Evolutionary conservation across 2,329 filamentous ascomycete genomes (phyloP).

Genomic region (Scopulariopsis brevicaulis): DNA sequence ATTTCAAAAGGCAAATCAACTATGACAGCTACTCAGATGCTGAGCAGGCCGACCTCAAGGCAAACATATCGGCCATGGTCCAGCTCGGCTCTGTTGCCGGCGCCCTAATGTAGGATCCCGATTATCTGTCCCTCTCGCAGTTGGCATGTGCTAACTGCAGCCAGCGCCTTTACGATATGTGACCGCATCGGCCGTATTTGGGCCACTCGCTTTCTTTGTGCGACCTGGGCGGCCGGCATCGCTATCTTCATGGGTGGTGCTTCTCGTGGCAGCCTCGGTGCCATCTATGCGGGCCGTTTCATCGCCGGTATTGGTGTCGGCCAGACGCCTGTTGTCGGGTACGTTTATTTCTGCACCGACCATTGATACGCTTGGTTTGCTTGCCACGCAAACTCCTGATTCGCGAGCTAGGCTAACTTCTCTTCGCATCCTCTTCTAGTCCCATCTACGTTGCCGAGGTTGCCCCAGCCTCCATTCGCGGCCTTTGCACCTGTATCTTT

Average conservation of each 20-base stretch:
- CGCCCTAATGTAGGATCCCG: conserved; percentile 36
- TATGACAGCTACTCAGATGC: conserved; percentile 38
- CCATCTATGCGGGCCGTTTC: conserved; percentile 54
- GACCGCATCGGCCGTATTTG: conserved; percentile 52
- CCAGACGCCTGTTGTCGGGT: conserved; percentile 53
- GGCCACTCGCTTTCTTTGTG: conserved; percentile 46
- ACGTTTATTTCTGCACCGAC: conserved; percentile 4
- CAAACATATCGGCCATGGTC: conserved; percentile 72
- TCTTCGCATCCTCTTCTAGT: conserved; percentile 7
- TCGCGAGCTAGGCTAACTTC: background rate
- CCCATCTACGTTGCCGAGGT: conserved; percentile 67
- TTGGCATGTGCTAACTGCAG: background rate
- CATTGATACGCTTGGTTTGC: no score
- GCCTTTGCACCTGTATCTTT: conserved; percentile 55
- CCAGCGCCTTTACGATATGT: conserved; percentile 45
- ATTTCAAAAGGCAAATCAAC: conserved; percentile 50
- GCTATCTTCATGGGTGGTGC: conserved; percentile 43
- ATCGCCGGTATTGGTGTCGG: conserved; percentile 56
- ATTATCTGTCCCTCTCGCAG: conserved; percentile 7
- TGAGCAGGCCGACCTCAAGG: conserved; percentile 56
- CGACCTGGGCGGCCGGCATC: conserved; percentile 46
- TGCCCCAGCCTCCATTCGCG: conserved; percentile 55
- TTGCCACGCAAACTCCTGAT: background rate
- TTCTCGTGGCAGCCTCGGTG: conserved; percentile 37
- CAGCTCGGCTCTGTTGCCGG: conserved; percentile 67